A percentile compares a stretch with the other conserved stretches of the same genome.
Evolutionary conservation across 495 filamentous ascomycete species (phyloP).

Genomic region (Aspergillus sclerotiicarbonarius): DNA sequence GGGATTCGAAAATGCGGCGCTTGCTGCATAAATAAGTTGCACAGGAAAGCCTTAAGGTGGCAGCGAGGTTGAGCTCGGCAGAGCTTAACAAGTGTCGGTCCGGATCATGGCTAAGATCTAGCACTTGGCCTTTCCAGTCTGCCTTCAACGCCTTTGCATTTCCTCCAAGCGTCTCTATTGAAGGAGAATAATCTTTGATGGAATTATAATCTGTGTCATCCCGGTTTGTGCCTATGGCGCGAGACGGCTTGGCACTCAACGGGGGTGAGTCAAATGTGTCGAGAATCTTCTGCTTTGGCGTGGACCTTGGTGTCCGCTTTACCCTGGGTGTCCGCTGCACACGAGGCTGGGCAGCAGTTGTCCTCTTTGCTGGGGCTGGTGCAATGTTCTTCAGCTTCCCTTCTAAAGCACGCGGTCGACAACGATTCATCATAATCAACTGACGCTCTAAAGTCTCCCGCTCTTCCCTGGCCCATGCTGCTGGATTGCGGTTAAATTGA

Average conservation of each 20-base stretch:
- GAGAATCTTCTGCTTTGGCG: constrained; percentile 46
- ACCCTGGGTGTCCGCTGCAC: constrained; percentile 35
- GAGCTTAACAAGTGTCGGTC: constrained; percentile 73
- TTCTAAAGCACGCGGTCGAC: constrained; percentile 28
- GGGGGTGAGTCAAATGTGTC: constrained; percentile 43
- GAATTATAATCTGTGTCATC: constrained; percentile 87
- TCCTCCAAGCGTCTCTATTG: constrained; percentile 59
- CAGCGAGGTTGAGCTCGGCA: constrained; percentile 75
- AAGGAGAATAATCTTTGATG: constrained; percentile 75
- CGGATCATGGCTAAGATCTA: constrained; percentile 78
- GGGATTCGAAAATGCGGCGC: constrained; percentile 82
- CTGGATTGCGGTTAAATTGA: constrained; percentile 57
- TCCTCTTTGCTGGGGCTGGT: constrained; percentile 41
- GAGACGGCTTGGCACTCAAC: constrained; percentile 37
- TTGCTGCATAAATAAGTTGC: constrained; percentile 95
- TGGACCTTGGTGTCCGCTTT: constrained; percentile 48
- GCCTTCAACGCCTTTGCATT: constrained; percentile 73
- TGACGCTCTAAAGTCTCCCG: constrained; percentile 55
- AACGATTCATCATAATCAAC: constrained; percentile 45
- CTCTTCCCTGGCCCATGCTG: constrained; percentile 62
- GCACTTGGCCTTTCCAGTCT: constrained; percentile 80
- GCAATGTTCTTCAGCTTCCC: constrained; percentile 47
- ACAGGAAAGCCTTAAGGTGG: constrained; percentile 78
- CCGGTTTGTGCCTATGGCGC: constrained; percentile 56
- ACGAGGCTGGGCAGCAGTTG: constrained; percentile 27